A percentile compares a stretch with the other conserved stretches of the same genome.
Evolutionary conservation across 805 yeast genomes (phyloP).

Genomic region (Lipomyces kockii): DNA sequence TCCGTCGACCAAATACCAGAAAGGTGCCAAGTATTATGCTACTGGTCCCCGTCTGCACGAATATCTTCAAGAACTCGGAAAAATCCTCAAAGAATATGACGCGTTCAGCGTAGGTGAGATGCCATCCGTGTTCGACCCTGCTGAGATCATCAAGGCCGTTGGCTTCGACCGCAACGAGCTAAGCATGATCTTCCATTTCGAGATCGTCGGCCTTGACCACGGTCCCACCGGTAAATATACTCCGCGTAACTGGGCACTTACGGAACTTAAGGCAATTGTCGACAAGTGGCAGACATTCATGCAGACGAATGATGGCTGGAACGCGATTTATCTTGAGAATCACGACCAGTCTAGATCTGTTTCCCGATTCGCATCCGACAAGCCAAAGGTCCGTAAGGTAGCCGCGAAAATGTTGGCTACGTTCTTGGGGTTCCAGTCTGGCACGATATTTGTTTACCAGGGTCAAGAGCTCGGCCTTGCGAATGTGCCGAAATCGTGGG

Average conservation of each 20-base stretch:
- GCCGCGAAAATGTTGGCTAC: conserved; percentile 57
- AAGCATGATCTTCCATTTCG: conserved; percentile 42
- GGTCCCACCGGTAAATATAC: conserved; percentile 25
- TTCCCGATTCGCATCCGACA: conserved; percentile 56
- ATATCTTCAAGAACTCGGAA: conserved; percentile 58
- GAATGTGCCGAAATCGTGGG: conserved; percentile 47
- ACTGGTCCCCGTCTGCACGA: conserved; percentile 64
- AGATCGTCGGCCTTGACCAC: conserved; percentile 31
- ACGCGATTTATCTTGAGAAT: conserved; percentile 59
- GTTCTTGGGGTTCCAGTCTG: conserved; percentile 54
- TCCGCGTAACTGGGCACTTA: conserved; percentile 18
- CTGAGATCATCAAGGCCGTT: conserved; percentile 36
- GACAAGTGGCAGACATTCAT: conserved; percentile 44
- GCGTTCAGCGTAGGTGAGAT: conserved; percentile 65
- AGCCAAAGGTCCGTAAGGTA: conserved; percentile 45
- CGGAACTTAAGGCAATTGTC: conserved; percentile 27
- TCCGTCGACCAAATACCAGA: conserved; percentile 49
- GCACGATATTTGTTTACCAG: conserved; percentile 62
- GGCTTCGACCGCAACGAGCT: conserved; percentile 40
- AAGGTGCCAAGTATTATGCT: conserved; percentile 48
- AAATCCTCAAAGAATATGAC: conserved; percentile 54
- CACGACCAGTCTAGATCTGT: conserved; percentile 64
- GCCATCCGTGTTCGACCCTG: conserved; percentile 49
- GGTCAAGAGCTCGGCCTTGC: conserved; percentile 57
- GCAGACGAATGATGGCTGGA: conserved; percentile 61